These are phyloP conservation scores for Fusarium udum DNA, from an alignment of 2,329 filamentous ascomycete species.

Conservation along the genomic window DNA sequence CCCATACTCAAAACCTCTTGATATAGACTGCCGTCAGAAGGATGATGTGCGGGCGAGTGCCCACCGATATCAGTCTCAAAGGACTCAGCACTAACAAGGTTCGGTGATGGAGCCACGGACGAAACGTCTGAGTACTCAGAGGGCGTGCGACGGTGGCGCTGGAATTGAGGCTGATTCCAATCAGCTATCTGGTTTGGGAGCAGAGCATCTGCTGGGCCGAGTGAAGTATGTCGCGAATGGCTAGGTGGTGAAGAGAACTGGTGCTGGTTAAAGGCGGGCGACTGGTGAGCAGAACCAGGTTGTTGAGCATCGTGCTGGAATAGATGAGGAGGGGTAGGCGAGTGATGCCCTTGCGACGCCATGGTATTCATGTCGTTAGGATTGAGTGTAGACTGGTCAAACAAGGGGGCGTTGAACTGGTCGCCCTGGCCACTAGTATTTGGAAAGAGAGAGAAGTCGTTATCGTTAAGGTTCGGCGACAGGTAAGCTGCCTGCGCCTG, in stretches of 20 bases:
- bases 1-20: constrained; percentile 81
- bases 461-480: constrained; percentile 60
- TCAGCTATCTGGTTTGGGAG: constrained; percentile 61
- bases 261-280: constrained; percentile 65
- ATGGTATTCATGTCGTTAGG: constrained; percentile 62
- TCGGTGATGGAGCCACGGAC: constrained; percentile 85
- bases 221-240: constrained; percentile 66
- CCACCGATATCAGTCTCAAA: constrained; percentile 78
- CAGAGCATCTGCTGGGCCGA: constrained; percentile 67
- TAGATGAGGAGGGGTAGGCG: constrained; percentile 65
- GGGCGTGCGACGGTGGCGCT: constrained; percentile 82
- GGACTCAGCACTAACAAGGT: constrained; percentile 77
- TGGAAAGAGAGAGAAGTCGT: constrained; percentile 74
- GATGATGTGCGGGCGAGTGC: constrained; percentile 81
- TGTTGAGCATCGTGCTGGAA: constrained; percentile 60
- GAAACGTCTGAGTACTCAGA: constrained; percentile 95
- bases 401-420: constrained; percentile 70
- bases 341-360: constrained; percentile 65
- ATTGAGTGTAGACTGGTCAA: constrained; percentile 59
- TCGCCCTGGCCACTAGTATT: constrained; percentile 60
- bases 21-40: constrained; percentile 77
- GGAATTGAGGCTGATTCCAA: constrained; percentile 71
- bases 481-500: constrained; percentile 59
- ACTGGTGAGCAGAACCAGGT: constrained; percentile 62
- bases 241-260: constrained; percentile 63